phyloP scores from a whole-genome alignment of 768 basidiomycete genomes.

The Lentinus tigrinus region DNA sequence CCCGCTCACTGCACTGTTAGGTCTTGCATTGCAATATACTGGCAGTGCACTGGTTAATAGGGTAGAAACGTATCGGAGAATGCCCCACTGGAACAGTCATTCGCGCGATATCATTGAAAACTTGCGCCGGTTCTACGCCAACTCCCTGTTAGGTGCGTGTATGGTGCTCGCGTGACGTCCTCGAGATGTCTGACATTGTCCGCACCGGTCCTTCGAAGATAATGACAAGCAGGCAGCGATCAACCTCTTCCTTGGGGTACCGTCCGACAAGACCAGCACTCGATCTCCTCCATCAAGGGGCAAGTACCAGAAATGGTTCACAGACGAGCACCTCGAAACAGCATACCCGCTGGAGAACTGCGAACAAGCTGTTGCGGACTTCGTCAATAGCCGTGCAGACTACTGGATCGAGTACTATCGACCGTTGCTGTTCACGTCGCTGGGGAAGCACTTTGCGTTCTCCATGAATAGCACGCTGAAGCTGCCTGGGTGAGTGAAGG shows the following conservation, averaged over 20 bases:
- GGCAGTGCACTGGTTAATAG: slow-evolving; percentile 95
- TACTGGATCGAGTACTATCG: slow-evolving; percentile 92
- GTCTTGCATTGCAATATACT: slow-evolving; percentile 93
- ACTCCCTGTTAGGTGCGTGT: slow-evolving; percentile 75
- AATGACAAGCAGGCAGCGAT: slow-evolving; percentile 97
- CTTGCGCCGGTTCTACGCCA: slow-evolving; percentile 91
- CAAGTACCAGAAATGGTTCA: slow-evolving; percentile 86
- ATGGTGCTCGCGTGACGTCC: not conserved
- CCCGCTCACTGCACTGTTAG: slow-evolving; percentile 36
- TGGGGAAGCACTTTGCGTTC: slow-evolving; percentile 88
- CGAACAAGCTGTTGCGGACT: slow-evolving; percentile 55
- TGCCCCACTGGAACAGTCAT: slow-evolving; percentile 97
- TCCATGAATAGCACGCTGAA: slow-evolving; percentile 90
- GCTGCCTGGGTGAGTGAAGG: slow-evolving; percentile 65
- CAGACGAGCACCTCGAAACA: slow-evolving; percentile 63
- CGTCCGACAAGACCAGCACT: slow-evolving; percentile 44
- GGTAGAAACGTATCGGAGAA: slow-evolving; percentile 92
- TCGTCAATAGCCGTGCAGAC: slow-evolving; percentile 61
- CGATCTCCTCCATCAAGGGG: slow-evolving; percentile 51
- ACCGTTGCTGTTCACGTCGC: slow-evolving; percentile 77
- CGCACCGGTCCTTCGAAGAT: slow-evolving; percentile 44
- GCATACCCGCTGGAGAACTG: slow-evolving; percentile 70
- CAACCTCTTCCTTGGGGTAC: slow-evolving; percentile 91
- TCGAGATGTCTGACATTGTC: not conserved
- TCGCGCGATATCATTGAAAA: slow-evolving; percentile 96